phyloP scores from a whole-genome alignment of 2,329 filamentous ascomycete species.

The Aspergillus ustus region DNA sequence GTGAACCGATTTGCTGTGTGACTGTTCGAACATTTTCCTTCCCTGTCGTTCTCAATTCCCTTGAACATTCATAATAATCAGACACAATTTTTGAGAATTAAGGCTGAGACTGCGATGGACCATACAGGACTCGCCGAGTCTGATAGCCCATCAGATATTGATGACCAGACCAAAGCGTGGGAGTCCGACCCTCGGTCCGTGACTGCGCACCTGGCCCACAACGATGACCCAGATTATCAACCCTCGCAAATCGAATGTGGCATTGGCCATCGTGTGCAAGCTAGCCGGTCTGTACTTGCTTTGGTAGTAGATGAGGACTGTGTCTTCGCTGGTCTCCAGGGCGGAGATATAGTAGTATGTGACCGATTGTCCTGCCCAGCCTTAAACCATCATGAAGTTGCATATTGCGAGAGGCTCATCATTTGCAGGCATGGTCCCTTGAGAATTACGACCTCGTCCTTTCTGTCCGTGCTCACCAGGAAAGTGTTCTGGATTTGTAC shows the following conservation, averaged over 20 bases:
- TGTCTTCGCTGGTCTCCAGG: conserved; percentile 91
- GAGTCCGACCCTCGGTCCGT: conserved; percentile 35
- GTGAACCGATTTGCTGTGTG: conserved; percentile 11
- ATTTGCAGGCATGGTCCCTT: conserved; percentile 73
- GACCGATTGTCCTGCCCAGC: background rate
- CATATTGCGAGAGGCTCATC: conserved; percentile 19
- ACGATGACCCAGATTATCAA: conserved; percentile 25
- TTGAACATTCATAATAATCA: background rate
- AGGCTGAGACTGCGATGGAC: conserved; percentile 38
- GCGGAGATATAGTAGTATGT: conserved; percentile 81
- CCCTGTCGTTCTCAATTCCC: conserved; percentile 1
- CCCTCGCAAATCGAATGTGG: conserved; percentile 39
- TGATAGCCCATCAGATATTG: conserved; percentile 40
- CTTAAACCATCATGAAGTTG: background rate
- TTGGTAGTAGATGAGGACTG: conserved; percentile 78
- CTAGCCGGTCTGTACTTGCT: conserved; percentile 62
- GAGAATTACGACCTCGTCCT: conserved; percentile 81
- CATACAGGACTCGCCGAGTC: conserved; percentile 37
- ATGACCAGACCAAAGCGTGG: conserved; percentile 41
- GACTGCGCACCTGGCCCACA: conserved; percentile 21
- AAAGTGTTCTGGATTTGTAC: conserved; percentile 84
- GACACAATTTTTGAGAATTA: conserved; percentile 9
- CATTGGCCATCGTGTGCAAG: conserved; percentile 48
- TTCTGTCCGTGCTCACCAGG: conserved; percentile 85
- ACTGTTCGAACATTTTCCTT: conserved; percentile 7